Evolutionary conservation across 2,329 filamentous ascomycete genomes (phyloP), one percentile per base, ranked within the genome.

Genomic region (Dissoconium aciculare): DNA sequence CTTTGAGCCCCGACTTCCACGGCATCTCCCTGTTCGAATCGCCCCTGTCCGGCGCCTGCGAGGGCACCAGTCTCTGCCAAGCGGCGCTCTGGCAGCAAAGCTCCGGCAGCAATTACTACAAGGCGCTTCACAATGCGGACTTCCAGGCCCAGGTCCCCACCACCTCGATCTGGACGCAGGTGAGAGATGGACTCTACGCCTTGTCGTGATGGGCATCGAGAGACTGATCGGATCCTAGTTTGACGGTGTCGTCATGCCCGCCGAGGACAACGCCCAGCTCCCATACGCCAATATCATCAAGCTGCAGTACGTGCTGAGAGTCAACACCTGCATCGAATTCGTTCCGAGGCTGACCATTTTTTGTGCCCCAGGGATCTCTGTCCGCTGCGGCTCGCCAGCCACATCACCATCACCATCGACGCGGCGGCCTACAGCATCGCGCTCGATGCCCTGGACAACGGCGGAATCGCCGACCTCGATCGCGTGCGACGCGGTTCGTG

Each of bases 41-140:
- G 21, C 30, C 40, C 16, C 31, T 49, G 8, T 34, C 30, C 14
- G 23, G 36, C 11, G 32, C 50, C 19, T 52, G 49, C 36, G 19
- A 38, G 8, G 37, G 36, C 19, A n/a, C 8, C 19, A 38, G 44
- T 19, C 24, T 49, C 11, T 51, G 49, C 29, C 45, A 50, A 28
- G 39, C 47, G 2, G 38, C 41, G 8, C 17, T 51, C 3, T 50
- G 49, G 46, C 49, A 51, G 32, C 47, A 51, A 31, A 41, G 34
- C 16, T 31, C 32, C 13, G 49, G 49, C 3, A 48, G 44, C 26
- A 37, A 49, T 27, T 50, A 45, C 36, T 46, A 46, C 38, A 33
- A 33, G 19, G 45, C 49, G 2, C 32, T 52, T 11, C 46, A 48
- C 15, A 29, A 33, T 12, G 19, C 32, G 1, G 35, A 39, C 15